These are phyloP conservation scores for Serendipita sp. DNA, from an alignment of 1,284 basidiomycete species.

Conservation along the genomic window DNA sequence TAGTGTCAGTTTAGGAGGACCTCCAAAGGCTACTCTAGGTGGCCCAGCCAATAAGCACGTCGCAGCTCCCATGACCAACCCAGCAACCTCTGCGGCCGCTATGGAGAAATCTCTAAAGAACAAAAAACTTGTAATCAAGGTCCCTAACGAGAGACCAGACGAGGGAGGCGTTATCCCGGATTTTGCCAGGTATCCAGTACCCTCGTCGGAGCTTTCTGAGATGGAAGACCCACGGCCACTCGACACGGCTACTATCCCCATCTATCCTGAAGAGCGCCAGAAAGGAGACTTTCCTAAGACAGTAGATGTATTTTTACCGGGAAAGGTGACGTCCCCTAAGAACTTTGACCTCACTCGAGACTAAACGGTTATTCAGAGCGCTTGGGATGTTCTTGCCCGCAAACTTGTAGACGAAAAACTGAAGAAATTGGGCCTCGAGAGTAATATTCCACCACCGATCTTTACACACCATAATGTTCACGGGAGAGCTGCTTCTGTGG, in stretches of 20 bases:
- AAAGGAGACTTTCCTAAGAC: conserved; percentile 41
- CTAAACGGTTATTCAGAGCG: conserved; percentile 27
- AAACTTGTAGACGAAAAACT: conserved; percentile 63
- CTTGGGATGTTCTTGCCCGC: conserved; percentile 58
- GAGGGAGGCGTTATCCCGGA: conserved; percentile 8
- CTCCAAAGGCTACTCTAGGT: conserved; percentile 65
- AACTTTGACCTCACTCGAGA: background rate
- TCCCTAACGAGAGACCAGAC: conserved; percentile 50
- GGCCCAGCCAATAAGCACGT: conserved; percentile 54
- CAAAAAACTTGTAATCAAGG: conserved; percentile 55
- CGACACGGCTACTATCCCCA: conserved; percentile 37
- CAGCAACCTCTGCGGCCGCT: conserved; percentile 16
- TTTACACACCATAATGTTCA: conserved; percentile 41
- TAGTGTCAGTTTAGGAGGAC: conserved; percentile 56
- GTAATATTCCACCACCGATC: conserved; percentile 38
- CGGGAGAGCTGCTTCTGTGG: conserved; percentile 61
- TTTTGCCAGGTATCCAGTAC: conserved; percentile 45
- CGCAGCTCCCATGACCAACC: conserved; percentile 16
- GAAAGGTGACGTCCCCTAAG: conserved; percentile 37
- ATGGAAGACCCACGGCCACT: conserved; percentile 26
- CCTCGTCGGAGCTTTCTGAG: conserved; percentile 24
- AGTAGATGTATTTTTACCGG: conserved; percentile 68
- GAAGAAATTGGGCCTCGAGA: conserved; percentile 60
- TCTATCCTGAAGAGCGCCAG: conserved; percentile 48
- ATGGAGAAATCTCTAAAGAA: conserved; percentile 27